phyloP scores from a whole-genome alignment of 352 stramenopile genomes.

The Globisporangium megalacanthum region DNA sequence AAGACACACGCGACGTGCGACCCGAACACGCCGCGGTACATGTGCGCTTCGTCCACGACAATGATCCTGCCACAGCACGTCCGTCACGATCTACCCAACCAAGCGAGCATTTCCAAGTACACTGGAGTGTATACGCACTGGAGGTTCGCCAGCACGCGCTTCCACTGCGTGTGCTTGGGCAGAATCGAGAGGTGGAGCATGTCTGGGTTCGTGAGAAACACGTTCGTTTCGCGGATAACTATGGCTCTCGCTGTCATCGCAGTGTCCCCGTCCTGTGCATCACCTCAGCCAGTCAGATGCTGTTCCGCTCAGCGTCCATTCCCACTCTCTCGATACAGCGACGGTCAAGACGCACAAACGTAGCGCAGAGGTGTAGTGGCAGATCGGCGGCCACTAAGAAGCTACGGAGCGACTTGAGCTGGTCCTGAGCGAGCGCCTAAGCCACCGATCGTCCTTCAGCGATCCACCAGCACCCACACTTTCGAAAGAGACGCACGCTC shows the following conservation, averaged over 20 bases:
- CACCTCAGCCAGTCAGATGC: not conserved
- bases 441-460: not conserved
- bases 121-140: constrained; percentile 33
- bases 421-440: constrained; percentile 95
- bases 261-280: constrained; percentile 91
- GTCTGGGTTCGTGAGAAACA: constrained; percentile 99
- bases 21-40: constrained; percentile 91
- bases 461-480: not conserved
- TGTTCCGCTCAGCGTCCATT: not conserved
- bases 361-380: constrained; percentile 42
- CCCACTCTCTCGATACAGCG: not conserved
- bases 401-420: constrained; percentile 85
- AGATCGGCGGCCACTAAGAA: constrained; percentile 61
- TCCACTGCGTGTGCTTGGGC: constrained; percentile 90
- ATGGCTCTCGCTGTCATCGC: constrained; percentile 81
- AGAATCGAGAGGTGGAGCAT: constrained; percentile 97
- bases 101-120: not conserved
- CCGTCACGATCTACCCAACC: not conserved
- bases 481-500: not conserved
- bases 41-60: constrained; percentile 89
- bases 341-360: constrained; percentile 44
- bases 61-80: constrained; percentile 32
- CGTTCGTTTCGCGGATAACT: constrained; percentile 82
- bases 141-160: constrained; percentile 85
- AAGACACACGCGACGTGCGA: constrained; percentile 86